These are phyloP conservation scores for Cladosporium sp. DNA, from an alignment of 2,329 filamentous ascomycete species.

Conservation along the genomic window DNA sequence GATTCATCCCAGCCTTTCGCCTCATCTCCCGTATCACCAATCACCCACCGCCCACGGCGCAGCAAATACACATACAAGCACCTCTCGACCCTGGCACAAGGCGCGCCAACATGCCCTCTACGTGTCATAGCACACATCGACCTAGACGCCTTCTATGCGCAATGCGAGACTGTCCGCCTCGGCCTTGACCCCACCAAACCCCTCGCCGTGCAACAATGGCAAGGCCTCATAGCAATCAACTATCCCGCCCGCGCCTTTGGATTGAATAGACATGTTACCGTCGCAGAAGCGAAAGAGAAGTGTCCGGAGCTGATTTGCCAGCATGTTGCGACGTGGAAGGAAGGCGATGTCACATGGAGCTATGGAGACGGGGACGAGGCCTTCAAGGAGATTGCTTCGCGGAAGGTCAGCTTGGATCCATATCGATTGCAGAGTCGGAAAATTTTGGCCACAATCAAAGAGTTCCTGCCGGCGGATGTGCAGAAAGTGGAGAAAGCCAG, in stretches of 20 bases:
- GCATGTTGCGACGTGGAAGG: slow-evolving; percentile 92
- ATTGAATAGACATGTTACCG: slow-evolving; percentile 72
- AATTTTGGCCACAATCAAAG: slow-evolving; percentile 76
- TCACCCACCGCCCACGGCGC: slow-evolving; percentile 27
- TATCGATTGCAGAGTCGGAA: slow-evolving; percentile 80
- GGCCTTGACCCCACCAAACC: slow-evolving; percentile 70
- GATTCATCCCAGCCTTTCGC: slow-evolving; percentile 21
- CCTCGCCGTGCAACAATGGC: slow-evolving; percentile 92
- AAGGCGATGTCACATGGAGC: slow-evolving; percentile 86
- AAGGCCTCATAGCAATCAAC: slow-evolving; percentile 92
- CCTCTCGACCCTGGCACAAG: slow-evolving; percentile 69
- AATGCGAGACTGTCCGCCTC: slow-evolving; percentile 90
- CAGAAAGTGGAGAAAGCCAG: slow-evolving; percentile 88
- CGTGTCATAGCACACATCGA: slow-evolving; percentile 89
- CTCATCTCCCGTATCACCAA: slow-evolving; percentile 27
- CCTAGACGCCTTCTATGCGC: slow-evolving; percentile 91
- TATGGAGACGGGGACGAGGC: slow-evolving; percentile 70
- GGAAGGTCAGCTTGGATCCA: slow-evolving; percentile 92
- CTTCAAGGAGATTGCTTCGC: slow-evolving; percentile 71
- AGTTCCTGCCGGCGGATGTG: slow-evolving; percentile 58
- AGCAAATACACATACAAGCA: slow-evolving; percentile 86
- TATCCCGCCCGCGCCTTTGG: slow-evolving; percentile 82
- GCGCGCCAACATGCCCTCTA: slow-evolving; percentile 68
- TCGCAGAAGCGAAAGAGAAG: slow-evolving; percentile 76
- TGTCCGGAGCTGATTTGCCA: slow-evolving; percentile 82